Percentiles rank a stretch among this genome's conserved stretches.
Evolutionary conservation across 176 grass and related monocot species (phyloP).

Genomic region (Puccinellia tenuiflora): DNA sequence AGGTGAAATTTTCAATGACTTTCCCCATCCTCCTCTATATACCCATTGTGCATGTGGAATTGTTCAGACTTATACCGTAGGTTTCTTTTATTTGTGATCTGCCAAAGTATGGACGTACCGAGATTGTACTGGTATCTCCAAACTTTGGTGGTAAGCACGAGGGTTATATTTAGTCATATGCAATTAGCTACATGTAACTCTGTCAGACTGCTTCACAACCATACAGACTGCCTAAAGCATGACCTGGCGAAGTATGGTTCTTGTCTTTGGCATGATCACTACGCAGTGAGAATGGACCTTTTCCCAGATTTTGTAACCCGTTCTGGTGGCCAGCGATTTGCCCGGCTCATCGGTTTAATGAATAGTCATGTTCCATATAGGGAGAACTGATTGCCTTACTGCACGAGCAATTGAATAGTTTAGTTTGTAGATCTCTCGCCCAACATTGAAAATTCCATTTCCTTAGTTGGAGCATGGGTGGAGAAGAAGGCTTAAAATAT

Average conservation of each 20-base stretch:
- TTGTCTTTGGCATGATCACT: not conserved
- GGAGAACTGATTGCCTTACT: not conserved
- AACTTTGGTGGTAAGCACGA: not conserved
- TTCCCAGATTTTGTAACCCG: not conserved
- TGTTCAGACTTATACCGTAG: not conserved
- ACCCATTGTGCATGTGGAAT: not conserved
- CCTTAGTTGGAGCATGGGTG: not conserved
- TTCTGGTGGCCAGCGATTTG: not conserved
- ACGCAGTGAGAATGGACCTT: not conserved
- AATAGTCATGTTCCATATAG: not conserved
- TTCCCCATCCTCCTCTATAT: not conserved
- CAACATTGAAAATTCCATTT: not conserved
- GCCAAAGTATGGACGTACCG: not conserved
- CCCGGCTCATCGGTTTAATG: not conserved
- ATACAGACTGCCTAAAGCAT: not conserved
- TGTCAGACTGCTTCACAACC: not conserved
- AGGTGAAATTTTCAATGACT: not conserved
- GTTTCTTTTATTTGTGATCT: not conserved
- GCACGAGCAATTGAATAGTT: not conserved
- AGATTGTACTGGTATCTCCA: not conserved
- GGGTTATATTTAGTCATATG: not conserved
- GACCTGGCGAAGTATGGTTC: not conserved
- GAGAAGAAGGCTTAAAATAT: not conserved
- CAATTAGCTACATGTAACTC: not conserved
- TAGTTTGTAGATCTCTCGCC: not conserved